Evolutionary conservation across 1,139 yeast species (phyloP), one percentile per base, ranked within the genome.

Genomic region (Pneumocystis carinii): DNA sequence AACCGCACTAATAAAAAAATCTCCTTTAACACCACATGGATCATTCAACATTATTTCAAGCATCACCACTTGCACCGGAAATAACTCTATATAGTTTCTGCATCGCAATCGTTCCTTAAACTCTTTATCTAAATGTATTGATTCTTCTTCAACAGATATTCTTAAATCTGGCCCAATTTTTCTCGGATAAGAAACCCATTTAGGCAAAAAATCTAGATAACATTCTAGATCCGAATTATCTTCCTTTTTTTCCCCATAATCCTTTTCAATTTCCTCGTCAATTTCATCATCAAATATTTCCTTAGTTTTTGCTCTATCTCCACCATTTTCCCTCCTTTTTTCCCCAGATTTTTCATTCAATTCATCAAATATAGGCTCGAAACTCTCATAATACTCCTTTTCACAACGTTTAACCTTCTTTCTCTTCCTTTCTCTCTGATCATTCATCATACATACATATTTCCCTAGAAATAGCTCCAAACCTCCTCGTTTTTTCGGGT

Each of bases 1-100:
- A 4, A 95, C 83, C 1, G 98, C 96, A 73, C 92, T 90, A 4
- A 92, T 96, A 61, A 92, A 76, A 19, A 90, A 75, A 59, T 75
- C 78, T 0, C 95, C 94, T 60, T 24, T 48, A 12, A 80, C 78
- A n/a, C 84, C 57, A 48, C 59, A 70, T 63, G 72, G 75, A 14
- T 37, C 14, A 57, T 57, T 53, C 72, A 68, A 15, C 78, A 77
- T 66, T 84, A 87, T 4, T 76, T 95, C 95, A 2, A 75, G 69
- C 2, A 72, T 70, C 66, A 79, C 82, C 1, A 81, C 82, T 67
- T 76, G 72, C 2, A 74, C 71, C 0, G 71, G 63, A 42, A 88
- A 76, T 67, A 85, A 85, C 14, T 74, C 71, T 41, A 77, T 66
- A 70, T 85, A 74, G 35, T 73, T 73, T 0, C 76, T 70, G 19